phyloP scores from a whole-genome alignment of 2,329 filamentous ascomycete species.

The Emergomyces pasteurianus region DNA sequence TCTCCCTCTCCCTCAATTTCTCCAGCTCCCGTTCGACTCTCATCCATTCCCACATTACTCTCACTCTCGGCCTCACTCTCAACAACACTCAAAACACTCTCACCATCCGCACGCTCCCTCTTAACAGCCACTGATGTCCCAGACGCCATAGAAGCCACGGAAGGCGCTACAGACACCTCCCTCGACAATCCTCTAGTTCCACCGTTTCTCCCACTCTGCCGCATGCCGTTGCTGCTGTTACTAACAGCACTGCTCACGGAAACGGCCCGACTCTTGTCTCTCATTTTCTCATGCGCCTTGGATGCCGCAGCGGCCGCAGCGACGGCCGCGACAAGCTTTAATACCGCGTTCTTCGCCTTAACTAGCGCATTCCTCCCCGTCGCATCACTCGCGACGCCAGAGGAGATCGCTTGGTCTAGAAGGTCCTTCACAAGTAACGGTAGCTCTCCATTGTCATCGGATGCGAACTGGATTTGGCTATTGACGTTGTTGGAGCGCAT shows the following conservation, averaged over 20 bases:
- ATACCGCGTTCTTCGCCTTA: conserved; percentile 33
- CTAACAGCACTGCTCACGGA: background rate
- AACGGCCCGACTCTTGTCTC: background rate
- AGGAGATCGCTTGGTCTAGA: conserved; percentile 44
- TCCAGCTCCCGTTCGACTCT: background rate
- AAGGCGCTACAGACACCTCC: background rate
- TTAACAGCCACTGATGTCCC: background rate
- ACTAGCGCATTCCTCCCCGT: conserved; percentile 34
- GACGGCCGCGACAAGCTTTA: conserved; percentile 23
- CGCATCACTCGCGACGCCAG: conserved; percentile 29
- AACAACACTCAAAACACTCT: background rate
- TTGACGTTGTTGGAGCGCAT: conserved; percentile 20
- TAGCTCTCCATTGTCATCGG: conserved; percentile 41
- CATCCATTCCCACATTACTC: background rate
- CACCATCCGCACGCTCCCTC: background rate
- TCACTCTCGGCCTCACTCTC: background rate
- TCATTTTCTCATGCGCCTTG: background rate
- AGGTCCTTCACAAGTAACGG: conserved; percentile 46
- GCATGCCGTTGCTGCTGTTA: background rate
- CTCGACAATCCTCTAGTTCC: background rate
- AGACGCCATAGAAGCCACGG: background rate
- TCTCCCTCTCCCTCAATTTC: conserved; percentile 7
- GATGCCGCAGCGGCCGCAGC: background rate
- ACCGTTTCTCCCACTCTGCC: background rate
- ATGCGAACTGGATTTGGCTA: conserved; percentile 16